Base-by-base conservation (phyloP, 441 rosid species). In the Populus hybrid region DNA sequence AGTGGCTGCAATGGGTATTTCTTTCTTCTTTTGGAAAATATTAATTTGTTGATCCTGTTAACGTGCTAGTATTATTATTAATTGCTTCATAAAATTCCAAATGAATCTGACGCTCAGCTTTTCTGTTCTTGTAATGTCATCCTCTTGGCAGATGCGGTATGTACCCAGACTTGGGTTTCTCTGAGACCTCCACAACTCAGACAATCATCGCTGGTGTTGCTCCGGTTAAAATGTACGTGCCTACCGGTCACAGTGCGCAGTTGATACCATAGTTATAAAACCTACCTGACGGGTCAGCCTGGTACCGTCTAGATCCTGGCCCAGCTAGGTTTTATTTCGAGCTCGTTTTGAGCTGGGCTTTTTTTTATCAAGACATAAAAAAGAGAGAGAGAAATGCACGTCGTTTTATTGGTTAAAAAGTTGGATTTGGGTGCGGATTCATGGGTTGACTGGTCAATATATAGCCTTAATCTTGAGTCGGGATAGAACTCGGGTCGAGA, bases 1-100 rank as follows among this genome's bases (percentile, higher is more conserved):
- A 78, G 69, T 26, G 80, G 90, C 87, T 87, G 92, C 87, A 71
- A 71, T 32, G 84, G 88, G 90, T 87, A 84, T 7, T 11, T 53
- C n/a, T 19, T 21, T 65, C 7, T 16, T 30, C 71, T 77, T 16
- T 70, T 26, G 30, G 34, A 8, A 6, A 14, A 67, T 50, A 50
- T 50, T 50, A 50, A 50, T 50, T 1, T 14, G 57, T 7, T 50
- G 57, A 50, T 50, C 57, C 19, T 50, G 57, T 16, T 50, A 14
- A 14, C 57, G 14, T 46, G 18, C 57, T 46, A 50, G 19, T 50
- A 19, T 0, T 46, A 4, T 46, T 16, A 0, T 16, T 12, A 66
- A 28, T 67, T 57, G 32, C 30, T 64, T n/a, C 7, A 3, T 28
- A 3, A 64, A 63, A 9, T 32, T 18, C 2, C 50, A 50, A 72